Evolutionary conservation across 1,284 basidiomycete genomes (phyloP), one percentile per base, ranked within the genome.

Genomic region (Puccinia sorghi): DNA sequence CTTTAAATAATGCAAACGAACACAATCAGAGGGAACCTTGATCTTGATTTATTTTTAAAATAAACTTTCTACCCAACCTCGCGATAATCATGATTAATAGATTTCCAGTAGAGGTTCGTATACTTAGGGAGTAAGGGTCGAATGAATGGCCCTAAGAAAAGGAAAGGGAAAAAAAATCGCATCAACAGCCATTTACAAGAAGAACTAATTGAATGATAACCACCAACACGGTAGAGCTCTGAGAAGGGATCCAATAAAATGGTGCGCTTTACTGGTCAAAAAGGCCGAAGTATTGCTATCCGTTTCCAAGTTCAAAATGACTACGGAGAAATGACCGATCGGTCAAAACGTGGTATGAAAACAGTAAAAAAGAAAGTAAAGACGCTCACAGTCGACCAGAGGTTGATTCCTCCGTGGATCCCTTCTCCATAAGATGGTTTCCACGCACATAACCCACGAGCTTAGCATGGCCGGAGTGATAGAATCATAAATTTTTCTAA

Each of bases 361-460:
- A 3, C 15, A 43, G 70, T 22, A n/a, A 39, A 17, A 67, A 11
- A 37, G 81, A 39, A 17, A 67, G 2, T 27, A 32, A 32, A 81
- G 61, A 22, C 81, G 78, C 41, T 82, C 72, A 75, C 81, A 97
- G 81, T 92, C 88, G 48, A 97, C 87, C 39, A 99, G 85, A 3
- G 89, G 88, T 80, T 89, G 87, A 82, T 90, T 90, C 25, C 96
- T 89, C 41, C 94, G 90, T 52, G 94, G 94, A 86, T 99, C 96
- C 46, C 93, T 89, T 76, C 90, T 88, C 81, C 67, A 70, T 15
- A 81, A 54, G 20, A 82, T 67, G 27, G 81, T 84, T 79, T 86
- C 85, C 61, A 85, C 83, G 67, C 83, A 83, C 83, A 85, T 84
- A 75, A 85, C 84, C 85, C 85, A 86, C 12, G 84, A 84, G 1